Conservation (phyloP, 495 filamentous ascomycete species). For the Trichoderma virens region DNA sequence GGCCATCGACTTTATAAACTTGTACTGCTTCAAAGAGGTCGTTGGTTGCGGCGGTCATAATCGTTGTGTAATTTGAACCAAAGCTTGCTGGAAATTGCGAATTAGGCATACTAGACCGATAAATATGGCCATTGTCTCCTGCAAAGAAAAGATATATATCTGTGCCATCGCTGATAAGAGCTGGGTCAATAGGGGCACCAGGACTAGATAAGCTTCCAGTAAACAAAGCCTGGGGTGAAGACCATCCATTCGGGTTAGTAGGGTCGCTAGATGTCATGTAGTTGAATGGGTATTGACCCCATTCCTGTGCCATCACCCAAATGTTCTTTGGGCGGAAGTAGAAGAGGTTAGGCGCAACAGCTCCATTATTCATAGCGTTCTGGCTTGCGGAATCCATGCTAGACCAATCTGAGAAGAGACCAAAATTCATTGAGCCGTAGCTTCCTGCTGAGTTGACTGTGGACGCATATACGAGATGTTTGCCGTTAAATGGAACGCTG, state of each 20-base stretch:
- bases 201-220: slow-evolving; percentile 36
- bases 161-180: slow-evolving; percentile 48
- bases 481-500: slow-evolving; percentile 40
- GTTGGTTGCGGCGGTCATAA: slow-evolving; percentile 45
- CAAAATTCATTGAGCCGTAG: slow-evolving; percentile 53
- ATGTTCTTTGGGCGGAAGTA: slow-evolving; percentile 51
- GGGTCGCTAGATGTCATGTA: slow-evolving; percentile 53
- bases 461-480: slow-evolving; percentile 47
- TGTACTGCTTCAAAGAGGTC: slow-evolving; percentile 58
- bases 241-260: slow-evolving; percentile 49
- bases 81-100: slow-evolving; percentile 52
- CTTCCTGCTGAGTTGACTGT: slow-evolving; percentile 31
- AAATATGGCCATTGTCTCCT: slow-evolving; percentile 58
- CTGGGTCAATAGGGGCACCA: slow-evolving; percentile 48
- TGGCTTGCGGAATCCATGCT: slow-evolving; percentile 47
- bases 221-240: slow-evolving; percentile 44
- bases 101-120: slow-evolving; percentile 52
- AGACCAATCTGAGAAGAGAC: slow-evolving; percentile 46
- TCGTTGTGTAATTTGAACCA: slow-evolving; percentile 35
- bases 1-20: slow-evolving; percentile 51
- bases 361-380: slow-evolving; percentile 34
- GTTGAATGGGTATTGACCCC: slow-evolving; percentile 48
- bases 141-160: slow-evolving; percentile 60
- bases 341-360: slow-evolving; percentile 55
- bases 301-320: slow-evolving; percentile 56